Evolutionary conservation across 2,329 filamentous ascomycete genomes (phyloP).

Genomic region (Colletotrichum sp.): DNA sequence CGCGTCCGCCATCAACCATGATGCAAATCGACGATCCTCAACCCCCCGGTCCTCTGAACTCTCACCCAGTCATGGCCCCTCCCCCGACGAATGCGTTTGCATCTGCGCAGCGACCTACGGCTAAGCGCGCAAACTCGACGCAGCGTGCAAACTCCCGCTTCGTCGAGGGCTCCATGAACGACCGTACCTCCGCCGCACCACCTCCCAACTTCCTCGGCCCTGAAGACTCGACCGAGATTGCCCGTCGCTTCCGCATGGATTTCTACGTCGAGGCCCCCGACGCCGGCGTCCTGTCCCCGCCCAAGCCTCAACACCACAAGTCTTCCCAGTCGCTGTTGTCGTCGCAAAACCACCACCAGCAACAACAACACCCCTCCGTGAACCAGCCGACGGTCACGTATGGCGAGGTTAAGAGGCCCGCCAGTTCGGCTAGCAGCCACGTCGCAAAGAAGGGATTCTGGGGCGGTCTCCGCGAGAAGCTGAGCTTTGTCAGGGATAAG

Average conservation of each 20-base stretch:
- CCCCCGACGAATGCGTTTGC: background rate
- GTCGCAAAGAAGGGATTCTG: slow-evolving; percentile 31
- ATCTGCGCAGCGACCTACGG: slow-evolving; percentile 1
- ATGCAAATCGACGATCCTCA: slow-evolving; percentile 9
- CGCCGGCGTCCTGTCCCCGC: slow-evolving; percentile 17
- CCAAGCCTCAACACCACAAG: slow-evolving; percentile 11
- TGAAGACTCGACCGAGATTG: slow-evolving; percentile 31
- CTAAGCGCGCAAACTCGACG: slow-evolving; percentile 15
- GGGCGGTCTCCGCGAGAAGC: slow-evolving; percentile 30
- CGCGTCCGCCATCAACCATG: background rate
- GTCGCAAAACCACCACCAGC: slow-evolving; percentile 15
- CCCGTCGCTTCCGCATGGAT: slow-evolving; percentile 26
- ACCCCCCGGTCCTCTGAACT: slow-evolving; percentile 19
- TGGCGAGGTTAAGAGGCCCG: slow-evolving; percentile 17
- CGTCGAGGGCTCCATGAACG: slow-evolving; percentile 86
- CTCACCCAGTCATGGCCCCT: slow-evolving; percentile 15
- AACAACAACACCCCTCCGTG: background rate
- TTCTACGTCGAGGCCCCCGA: slow-evolving; percentile 23
- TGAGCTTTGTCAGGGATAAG: slow-evolving; percentile 26
- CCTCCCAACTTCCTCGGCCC: slow-evolving; percentile 69
- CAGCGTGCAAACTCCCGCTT: slow-evolving; percentile 48
- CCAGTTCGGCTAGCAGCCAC: slow-evolving; percentile 19
- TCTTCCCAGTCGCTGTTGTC: slow-evolving; percentile 1
- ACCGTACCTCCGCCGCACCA: slow-evolving; percentile 74
- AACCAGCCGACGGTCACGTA: slow-evolving; percentile 13